These are phyloP conservation scores for Globisporangium cystogenes DNA, from an alignment of 352 stramenopile genomes.

Conservation along the genomic window DNA sequence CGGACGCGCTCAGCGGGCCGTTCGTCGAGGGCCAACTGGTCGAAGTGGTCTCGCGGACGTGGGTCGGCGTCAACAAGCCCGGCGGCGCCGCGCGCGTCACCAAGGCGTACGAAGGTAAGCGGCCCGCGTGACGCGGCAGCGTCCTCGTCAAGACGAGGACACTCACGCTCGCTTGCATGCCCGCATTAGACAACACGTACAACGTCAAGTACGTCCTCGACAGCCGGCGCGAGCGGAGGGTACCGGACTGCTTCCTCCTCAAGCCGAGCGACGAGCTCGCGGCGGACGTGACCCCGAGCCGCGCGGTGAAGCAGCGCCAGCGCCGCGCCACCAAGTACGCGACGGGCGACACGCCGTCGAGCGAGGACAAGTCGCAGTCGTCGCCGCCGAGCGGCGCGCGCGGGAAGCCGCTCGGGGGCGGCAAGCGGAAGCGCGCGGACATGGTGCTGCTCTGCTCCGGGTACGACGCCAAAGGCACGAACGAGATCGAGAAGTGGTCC, in stretches of 20 bases:
- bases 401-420: not conserved
- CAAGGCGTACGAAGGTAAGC: slow-evolving; percentile 38
- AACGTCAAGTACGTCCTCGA: slow-evolving; percentile 59
- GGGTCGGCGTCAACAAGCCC: slow-evolving; percentile 90
- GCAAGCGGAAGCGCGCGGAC: slow-evolving; percentile 21
- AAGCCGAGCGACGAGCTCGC: slow-evolving; percentile 29
- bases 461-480: slow-evolving; percentile 34
- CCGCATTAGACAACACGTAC: slow-evolving; percentile 53
- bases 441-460: slow-evolving; percentile 62
- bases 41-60: slow-evolving; percentile 82
- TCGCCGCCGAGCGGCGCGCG: not conserved
- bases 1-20: slow-evolving; percentile 14
- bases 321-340: slow-evolving; percentile 11
- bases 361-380: not conserved
- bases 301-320: slow-evolving; percentile 19
- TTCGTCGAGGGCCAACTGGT: slow-evolving; percentile 77
- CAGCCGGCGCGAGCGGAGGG: slow-evolving; percentile 17
- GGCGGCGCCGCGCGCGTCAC: slow-evolving; percentile 83
- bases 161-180: slow-evolving; percentile 17
- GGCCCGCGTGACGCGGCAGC: too few relatives aligned
- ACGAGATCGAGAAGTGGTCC: slow-evolving; percentile 40
- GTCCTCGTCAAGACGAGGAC: too few relatives aligned
- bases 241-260: slow-evolving; percentile 36
- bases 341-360: slow-evolving; percentile 1
- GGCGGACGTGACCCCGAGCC: slow-evolving; percentile 35